These are phyloP conservation scores for Fusarium napiforme DNA, from an alignment of 2,329 filamentous ascomycete genomes.

Conservation along the genomic window DNA sequence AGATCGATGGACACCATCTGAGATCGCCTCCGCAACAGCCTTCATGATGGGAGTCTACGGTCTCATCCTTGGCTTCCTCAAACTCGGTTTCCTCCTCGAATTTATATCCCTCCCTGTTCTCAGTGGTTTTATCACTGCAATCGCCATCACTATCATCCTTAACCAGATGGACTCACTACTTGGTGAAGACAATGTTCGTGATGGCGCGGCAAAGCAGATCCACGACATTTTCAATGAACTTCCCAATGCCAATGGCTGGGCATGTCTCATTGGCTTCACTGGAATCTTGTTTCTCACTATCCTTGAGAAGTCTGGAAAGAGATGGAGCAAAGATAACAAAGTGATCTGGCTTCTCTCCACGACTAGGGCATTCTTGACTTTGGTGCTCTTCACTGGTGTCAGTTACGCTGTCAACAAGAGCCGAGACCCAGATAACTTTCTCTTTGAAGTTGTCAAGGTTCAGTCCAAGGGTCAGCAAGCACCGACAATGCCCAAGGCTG, in stretches of 20 bases:
- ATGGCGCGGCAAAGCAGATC: constrained; percentile 66
- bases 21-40: constrained; percentile 70
- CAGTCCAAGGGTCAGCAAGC: constrained; percentile 64
- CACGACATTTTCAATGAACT: constrained; percentile 68
- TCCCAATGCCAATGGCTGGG: constrained; percentile 66
- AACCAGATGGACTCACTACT: constrained; percentile 72
- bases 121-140: constrained; percentile 73
- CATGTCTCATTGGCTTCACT: constrained; percentile 68
- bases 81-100: constrained; percentile 72
- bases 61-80: constrained; percentile 68
- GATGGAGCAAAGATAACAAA: constrained; percentile 68
- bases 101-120: constrained; percentile 74
- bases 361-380: constrained; percentile 68
- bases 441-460: constrained; percentile 70
- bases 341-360: constrained; percentile 68
- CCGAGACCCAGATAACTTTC: constrained; percentile 50
- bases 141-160: constrained; percentile 72
- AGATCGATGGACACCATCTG: constrained; percentile 62
- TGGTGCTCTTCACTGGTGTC: constrained; percentile 71
- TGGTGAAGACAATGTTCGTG: constrained; percentile 61
- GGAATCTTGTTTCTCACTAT: constrained; percentile 65
- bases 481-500: constrained; percentile 58
- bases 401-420: constrained; percentile 71
- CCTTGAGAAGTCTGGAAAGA: constrained; percentile 68
- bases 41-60: constrained; percentile 72